Percentiles rank a stretch among this genome's conserved stretches.
Conservation (phyloP, 2,329 filamentous ascomycete species). For the Tolypocladium inflatum region DNA sequence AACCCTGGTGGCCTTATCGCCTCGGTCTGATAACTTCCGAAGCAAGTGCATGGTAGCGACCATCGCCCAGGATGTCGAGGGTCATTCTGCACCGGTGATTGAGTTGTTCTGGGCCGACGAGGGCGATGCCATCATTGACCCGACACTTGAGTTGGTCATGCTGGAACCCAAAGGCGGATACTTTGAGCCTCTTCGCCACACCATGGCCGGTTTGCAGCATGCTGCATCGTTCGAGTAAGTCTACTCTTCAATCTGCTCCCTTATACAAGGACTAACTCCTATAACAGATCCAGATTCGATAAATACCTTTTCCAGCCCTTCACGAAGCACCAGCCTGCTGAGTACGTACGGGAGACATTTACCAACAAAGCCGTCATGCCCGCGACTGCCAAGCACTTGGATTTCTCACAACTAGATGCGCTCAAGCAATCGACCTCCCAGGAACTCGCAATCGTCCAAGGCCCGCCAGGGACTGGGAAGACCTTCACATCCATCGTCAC, state of each 20-base stretch:
- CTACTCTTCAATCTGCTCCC: conserved; percentile 10
- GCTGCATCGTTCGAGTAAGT: conserved; percentile 42
- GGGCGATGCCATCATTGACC: conserved; percentile 56
- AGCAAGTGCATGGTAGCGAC: conserved; percentile 59
- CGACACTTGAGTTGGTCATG: conserved; percentile 64
- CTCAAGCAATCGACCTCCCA: conserved; percentile 62
- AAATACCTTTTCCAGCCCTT: conserved; percentile 49
- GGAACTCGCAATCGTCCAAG: conserved; percentile 69
- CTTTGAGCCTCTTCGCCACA: conserved; percentile 68
- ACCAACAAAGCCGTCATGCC: conserved; percentile 1
- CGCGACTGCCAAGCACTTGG: conserved; percentile 36
- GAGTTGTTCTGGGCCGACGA: conserved; percentile 62
- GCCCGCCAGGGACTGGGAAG: conserved; percentile 67
- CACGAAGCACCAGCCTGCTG: conserved; percentile 16
- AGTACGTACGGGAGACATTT: conserved; percentile 15
- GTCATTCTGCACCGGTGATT: conserved; percentile 27
- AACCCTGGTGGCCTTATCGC: conserved; percentile 42
- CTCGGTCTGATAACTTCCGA: conserved; percentile 50
- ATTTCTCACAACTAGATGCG: conserved; percentile 61
- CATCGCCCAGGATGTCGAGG: conserved; percentile 55
- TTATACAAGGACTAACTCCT: not conserved
- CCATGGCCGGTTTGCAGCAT: conserved; percentile 61
- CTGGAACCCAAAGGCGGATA: conserved; percentile 65
- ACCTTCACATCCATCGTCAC: conserved; percentile 72
- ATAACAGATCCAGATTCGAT: conserved; percentile 44